Base-by-base conservation (phyloP, 179 eudicot genomes). In the Corrigiola litoralis region DNA sequence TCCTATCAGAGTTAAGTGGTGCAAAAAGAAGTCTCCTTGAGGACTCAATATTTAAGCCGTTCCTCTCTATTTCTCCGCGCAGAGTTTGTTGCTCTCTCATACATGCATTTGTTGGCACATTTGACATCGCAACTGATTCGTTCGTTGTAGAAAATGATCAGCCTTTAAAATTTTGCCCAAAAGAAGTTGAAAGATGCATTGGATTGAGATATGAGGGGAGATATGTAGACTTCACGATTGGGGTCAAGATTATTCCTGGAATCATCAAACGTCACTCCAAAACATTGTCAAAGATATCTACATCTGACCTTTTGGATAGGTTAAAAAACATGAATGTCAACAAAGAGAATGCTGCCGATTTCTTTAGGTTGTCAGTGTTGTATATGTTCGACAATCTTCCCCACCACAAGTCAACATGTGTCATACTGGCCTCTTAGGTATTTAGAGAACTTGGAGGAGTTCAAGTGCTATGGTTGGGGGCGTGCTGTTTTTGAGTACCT, bases 1-100 rank as follows among this genome's bases (percentile, higher is more conserved):
- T 64, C 37, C 58, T 64, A 4, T 64, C 54, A 1, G 44, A 21
- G 11, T 51, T 64, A 16, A n/a, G 6, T 1, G 59, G 36, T 50
- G 68, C 50, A 37, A 64, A 64, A 58, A 64, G 34, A 51, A 64
- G 48, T 25, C 25, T 64, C 4, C 8, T 64, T 5, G 68, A 63
- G 29, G 44, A 64, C 6, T 64, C 68, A 0, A 64, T 64, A 2
- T 64, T 64, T 48, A 64, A 50, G 34, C 59, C 58, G 2, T 64
- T 34, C 23, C 33, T 64, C 20, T 49, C 14, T 37, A 51, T 64
- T n/a, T 28, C 46, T 37, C 47, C 48, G 0, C 68, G 68, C n/a
- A 36, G 6, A 2, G 6, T 34, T 10, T 49, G 58, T 9, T 40
- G 17, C 47, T 4, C 58, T 16, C 45, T 64, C 24, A n/a, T 37